Evolutionary conservation across 805 yeast species (phyloP).

Genomic region (Teunomyces gatunensis): DNA sequence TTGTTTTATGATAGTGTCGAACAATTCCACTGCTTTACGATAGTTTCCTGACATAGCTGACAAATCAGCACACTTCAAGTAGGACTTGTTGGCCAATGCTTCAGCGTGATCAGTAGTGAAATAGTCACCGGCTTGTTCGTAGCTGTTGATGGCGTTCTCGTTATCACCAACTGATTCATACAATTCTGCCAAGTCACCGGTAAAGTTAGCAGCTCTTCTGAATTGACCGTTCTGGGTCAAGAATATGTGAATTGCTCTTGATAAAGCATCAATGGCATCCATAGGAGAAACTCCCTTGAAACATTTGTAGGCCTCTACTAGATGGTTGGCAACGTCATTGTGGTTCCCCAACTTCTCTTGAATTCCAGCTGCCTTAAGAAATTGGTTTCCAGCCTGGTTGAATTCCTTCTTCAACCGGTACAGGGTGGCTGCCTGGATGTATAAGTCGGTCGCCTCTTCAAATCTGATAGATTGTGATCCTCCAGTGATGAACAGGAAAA

Average conservation of each 20-base stretch:
- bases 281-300: slow-evolving; percentile 71
- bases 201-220: slow-evolving; percentile 92
- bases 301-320: slow-evolving; percentile 87
- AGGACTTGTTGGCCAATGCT: slow-evolving; percentile 85
- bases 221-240: slow-evolving; percentile 86
- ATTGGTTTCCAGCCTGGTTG: slow-evolving; percentile 74
- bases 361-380: slow-evolving; percentile 79
- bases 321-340: slow-evolving; percentile 89
- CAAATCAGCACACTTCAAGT: slow-evolving; percentile 84
- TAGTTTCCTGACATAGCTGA: slow-evolving; percentile 69
- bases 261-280: slow-evolving; percentile 74
- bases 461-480: slow-evolving; percentile 58
- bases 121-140: slow-evolving; percentile 96
- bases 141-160: slow-evolving; percentile 68
- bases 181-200: slow-evolving; percentile 84
- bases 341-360: slow-evolving; percentile 72
- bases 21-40: slow-evolving; percentile 69
- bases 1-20: slow-evolving; percentile 74
- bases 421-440: slow-evolving; percentile 89
- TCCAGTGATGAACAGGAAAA: slow-evolving; percentile 63
- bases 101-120: slow-evolving; percentile 90
- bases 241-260: slow-evolving; percentile 77
- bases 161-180: slow-evolving; percentile 73
- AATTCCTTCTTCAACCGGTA: slow-evolving; percentile 75
- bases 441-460: slow-evolving; percentile 92